Evolutionary conservation across 345 rosid species (phyloP).

Genomic region (Theobroma cacao): DNA sequence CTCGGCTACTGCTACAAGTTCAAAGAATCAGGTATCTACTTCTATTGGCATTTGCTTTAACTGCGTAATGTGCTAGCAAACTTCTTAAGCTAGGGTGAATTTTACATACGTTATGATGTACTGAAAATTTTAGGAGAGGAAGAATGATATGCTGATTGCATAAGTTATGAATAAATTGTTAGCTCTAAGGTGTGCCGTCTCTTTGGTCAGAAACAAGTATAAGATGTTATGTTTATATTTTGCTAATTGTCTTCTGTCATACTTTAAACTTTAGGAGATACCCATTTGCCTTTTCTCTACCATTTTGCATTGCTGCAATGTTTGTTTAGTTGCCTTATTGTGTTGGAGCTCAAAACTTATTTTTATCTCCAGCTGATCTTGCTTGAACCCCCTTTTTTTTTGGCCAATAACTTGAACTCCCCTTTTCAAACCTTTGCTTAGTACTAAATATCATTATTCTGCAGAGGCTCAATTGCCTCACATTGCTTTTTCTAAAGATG

Average conservation of each 20-base stretch:
- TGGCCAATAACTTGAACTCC: no score
- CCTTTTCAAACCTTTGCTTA: neutral
- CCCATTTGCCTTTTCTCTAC: neutral
- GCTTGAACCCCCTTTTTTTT: neutral
- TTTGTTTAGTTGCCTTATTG: neutral
- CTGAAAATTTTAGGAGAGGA: neutral
- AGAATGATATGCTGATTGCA: neutral
- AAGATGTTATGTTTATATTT: neutral
- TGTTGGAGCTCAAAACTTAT: neutral
- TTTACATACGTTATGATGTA: neutral
- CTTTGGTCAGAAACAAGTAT: neutral
- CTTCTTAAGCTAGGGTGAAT: neutral
- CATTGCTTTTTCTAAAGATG: neutral
- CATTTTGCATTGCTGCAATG: neutral
- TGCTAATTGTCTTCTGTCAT: neutral
- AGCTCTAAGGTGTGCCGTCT: neutral
- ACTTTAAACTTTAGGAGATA: neutral
- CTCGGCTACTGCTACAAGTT: conserved; percentile 42
- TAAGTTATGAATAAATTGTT: neutral
- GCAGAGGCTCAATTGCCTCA: neutral
- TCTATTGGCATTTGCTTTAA: neutral
- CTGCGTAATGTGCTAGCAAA: neutral
- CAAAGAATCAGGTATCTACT: conserved; percentile 40
- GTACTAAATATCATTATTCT: neutral
- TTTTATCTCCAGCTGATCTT: neutral